Evolutionary conservation across 441 rosid genomes (phyloP).

Genomic region (Syzygium syzygioides): DNA sequence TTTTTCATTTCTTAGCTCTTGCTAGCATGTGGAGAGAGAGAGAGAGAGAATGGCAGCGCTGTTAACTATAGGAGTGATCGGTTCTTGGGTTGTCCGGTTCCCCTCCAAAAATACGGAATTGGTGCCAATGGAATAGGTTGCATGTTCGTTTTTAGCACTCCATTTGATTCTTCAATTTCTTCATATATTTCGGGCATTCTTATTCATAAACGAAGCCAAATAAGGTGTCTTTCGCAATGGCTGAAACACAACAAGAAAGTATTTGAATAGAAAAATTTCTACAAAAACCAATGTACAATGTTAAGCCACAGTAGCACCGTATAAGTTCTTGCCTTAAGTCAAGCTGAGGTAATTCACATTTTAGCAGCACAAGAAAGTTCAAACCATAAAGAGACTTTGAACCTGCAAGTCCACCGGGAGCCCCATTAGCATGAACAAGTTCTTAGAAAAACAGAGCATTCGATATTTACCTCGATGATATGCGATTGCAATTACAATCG

Average conservation of each 20-base stretch:
- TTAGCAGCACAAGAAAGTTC: not conserved
- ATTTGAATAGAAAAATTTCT: not conserved
- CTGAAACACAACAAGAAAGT: not conserved
- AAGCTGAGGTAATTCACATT: not conserved
- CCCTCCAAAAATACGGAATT: too few species aligned
- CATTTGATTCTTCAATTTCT: not conserved
- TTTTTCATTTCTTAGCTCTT: not conserved
- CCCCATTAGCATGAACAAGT: too few species aligned
- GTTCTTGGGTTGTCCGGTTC: too few species aligned
- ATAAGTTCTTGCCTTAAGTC: not conserved
- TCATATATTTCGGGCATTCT: not conserved
- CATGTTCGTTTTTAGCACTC: not conserved
- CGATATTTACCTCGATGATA: too few species aligned
- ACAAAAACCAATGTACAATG: not conserved
- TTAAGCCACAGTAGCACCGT: not conserved
- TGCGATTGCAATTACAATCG: too few species aligned
- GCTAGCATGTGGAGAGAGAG: fast-evolving
- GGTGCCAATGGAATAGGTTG: too few species aligned
- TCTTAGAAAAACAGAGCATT: not conserved
- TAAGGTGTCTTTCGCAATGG: not conserved
- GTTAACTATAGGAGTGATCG: too few species aligned
- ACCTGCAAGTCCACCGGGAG: not conserved
- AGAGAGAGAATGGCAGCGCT: too few species aligned
- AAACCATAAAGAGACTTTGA: not conserved
- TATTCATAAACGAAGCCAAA: not conserved